These are phyloP conservation scores for Cladosporium oxysporum DNA, from an alignment of 2,329 filamentous ascomycete species.

Conservation along the genomic window DNA sequence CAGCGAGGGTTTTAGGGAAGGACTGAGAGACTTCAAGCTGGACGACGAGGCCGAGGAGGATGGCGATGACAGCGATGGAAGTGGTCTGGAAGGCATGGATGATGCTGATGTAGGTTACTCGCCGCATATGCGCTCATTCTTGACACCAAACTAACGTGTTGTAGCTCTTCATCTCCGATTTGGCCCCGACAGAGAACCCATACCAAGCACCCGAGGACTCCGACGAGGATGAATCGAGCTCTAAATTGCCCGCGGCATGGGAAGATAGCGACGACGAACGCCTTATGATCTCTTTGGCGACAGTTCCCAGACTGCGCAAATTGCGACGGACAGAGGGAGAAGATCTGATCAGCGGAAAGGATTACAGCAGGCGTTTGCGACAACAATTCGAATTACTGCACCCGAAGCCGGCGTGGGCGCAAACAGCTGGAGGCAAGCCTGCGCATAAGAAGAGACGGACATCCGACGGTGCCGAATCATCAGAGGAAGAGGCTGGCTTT, in stretches of 20 bases:
- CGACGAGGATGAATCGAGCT: conserved; percentile 44
- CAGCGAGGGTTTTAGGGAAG: conserved; percentile 75
- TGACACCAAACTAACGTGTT: conserved; percentile 21
- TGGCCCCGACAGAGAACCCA: conserved; percentile 51
- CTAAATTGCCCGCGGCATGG: conserved; percentile 67
- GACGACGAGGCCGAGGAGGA: conserved; percentile 48
- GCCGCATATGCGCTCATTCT: background rate
- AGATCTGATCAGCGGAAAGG: conserved; percentile 80
- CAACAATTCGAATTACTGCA: conserved; percentile 67
- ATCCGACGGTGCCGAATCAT: conserved; percentile 37
- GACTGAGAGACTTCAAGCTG: conserved; percentile 61
- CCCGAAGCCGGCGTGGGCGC: conserved; percentile 63
- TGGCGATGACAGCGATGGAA: conserved; percentile 43
- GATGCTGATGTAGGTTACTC: conserved; percentile 65
- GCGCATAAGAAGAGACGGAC: conserved; percentile 52
- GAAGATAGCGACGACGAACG: conserved; percentile 95
- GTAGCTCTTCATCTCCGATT: conserved; percentile 79
- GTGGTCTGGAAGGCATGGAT: conserved; percentile 62
- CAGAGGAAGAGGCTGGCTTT: conserved; percentile 33
- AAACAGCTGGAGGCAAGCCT: conserved; percentile 43
- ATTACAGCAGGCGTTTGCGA: conserved; percentile 79
- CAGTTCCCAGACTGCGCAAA: conserved; percentile 75
- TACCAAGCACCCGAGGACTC: conserved; percentile 40
- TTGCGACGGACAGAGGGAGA: conserved; percentile 78
- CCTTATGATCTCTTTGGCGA: conserved; percentile 77